Evolutionary conservation across 768 basidiomycete species (phyloP), one percentile per base, ranked within the genome.

Genomic region (Suillus bovinus): DNA sequence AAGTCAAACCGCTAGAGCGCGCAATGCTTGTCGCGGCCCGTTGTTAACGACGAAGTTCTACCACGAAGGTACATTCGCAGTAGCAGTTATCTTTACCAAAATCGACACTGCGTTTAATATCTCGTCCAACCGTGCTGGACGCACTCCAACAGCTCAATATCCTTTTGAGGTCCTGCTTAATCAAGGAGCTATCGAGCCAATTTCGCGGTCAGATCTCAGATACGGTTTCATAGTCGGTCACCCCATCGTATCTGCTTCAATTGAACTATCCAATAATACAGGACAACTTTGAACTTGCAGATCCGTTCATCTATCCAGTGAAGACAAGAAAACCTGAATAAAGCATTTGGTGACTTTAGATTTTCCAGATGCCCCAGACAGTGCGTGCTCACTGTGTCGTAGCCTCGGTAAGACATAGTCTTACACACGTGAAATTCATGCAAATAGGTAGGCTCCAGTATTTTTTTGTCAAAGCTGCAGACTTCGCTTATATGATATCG

Each of bases 121-220:
- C n/a, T n/a, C n/a, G n/a, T n/a, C n/a, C n/a, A n/a, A n/a, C n/a
- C n/a, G 86, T 20, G 85, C 84, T 4, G 83, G 86, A 55, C 82
- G 87, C n/a, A 82, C 82, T 0, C 77, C 84, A 2, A 81, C 81
- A 29, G 88, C 88, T 2, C 81, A 88, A 22, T 91, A 83, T 73
- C 88, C 87, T 14, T 91, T 88, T 63, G 88, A 88, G 77, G 89
- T 86, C 9, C 73, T 73, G 1, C 72, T 81, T 14, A 74, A 78
- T 46, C 79, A 79, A 64, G 80, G 77, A 33, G 73, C 75, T 14
- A 77, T 81, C 46, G 79, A 80, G 61, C 59, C 68, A 0, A 75
- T 80, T 9, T 79, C 81, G n/a, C n/a, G 60, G 67, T 80, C 10
- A n/a, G 80, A 80, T 59, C 77, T 78, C 4, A 77, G 64, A 1